A percentile compares a stretch with the other conserved stretches of the same genome.
These are phyloP conservation scores for Macrophomina phaseolina DNA, from an alignment of 2,329 filamentous ascomycete genomes.

Conservation along the genomic window DNA sequence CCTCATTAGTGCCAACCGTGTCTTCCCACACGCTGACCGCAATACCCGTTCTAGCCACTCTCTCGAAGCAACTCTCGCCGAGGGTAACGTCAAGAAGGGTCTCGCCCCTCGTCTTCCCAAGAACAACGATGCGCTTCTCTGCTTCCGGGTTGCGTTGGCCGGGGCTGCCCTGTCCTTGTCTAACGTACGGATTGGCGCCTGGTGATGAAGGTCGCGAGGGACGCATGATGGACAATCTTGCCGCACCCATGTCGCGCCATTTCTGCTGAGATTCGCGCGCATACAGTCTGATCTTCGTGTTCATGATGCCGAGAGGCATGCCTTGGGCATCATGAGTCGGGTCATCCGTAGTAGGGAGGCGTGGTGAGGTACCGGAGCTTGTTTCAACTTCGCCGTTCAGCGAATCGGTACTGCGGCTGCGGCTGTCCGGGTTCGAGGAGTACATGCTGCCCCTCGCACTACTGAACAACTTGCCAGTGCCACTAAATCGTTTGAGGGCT, in stretches of 20 bases:
- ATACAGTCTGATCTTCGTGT: slow-evolving; percentile 87
- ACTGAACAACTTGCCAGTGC: slow-evolving; percentile 54
- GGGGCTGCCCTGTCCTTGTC: slow-evolving; percentile 40
- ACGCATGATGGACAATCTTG: slow-evolving; percentile 78
- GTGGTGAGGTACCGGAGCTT: slow-evolving; percentile 35
- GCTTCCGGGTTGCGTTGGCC: slow-evolving; percentile 52
- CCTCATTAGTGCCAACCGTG: slow-evolving; percentile 50
- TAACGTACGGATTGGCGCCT: slow-evolving; percentile 36
- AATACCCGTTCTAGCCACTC: slow-evolving; percentile 83
- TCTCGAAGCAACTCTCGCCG: slow-evolving; percentile 81
- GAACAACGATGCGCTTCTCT: slow-evolving; percentile 86
- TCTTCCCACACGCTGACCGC: slow-evolving; percentile 86
- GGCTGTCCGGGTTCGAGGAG: slow-evolving; percentile 48
- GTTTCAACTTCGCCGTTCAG: slow-evolving; percentile 34
- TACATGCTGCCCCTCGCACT: slow-evolving; percentile 61
- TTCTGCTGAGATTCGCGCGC: slow-evolving; percentile 74
- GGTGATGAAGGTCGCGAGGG: slow-evolving; percentile 51
- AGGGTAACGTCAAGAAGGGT: slow-evolving; percentile 83
- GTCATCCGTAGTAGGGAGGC: slow-evolving; percentile 22
- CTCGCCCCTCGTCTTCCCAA: slow-evolving; percentile 70
- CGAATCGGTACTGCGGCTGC: slow-evolving; percentile 33
- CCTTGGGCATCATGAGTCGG: slow-evolving; percentile 34
- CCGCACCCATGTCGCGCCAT: slow-evolving; percentile 92
- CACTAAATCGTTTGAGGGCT: slow-evolving; percentile 75
- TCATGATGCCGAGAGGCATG: slow-evolving; percentile 70